Evolutionary conservation across 2,329 filamentous ascomycete genomes (phyloP), one percentile per base, ranked within the genome.

Genomic region (Nemania sp.): DNA sequence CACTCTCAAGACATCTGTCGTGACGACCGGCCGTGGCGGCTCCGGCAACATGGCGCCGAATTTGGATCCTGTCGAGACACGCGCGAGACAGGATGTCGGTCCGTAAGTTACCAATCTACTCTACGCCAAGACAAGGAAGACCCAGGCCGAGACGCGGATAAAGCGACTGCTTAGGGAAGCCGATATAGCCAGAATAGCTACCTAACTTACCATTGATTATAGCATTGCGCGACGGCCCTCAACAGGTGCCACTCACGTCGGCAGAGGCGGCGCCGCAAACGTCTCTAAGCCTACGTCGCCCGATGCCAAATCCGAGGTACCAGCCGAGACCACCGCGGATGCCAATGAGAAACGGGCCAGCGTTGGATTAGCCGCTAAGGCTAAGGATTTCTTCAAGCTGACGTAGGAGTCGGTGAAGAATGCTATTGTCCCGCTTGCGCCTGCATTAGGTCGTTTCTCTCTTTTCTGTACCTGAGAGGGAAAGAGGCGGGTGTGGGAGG

Each of bases 1-100:
- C 0, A 92, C 89, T 13, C 88, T 98, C 77, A 97, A 97, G 82
- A 88, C 88, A 54, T 83, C 92, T n/a, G 85, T 93, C 72, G 94
- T 95, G 77, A 97, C 94, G 22, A 98, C 94, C 2, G 94, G 94
- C 64, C 92, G 94, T 59, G 94, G 94, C 64, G 94, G 94, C 69
- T 90, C 88, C 4, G 94, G 94, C 68, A 97, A 97, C 83, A 97
- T 97, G 91, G 89, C 92, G 55, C 84, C 82, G 73, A 90, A 91
- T 77, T 89, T 88, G 70, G 91, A 96, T 74, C 89, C 90, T 3
- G 82, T 85, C 49, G 89, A 93, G 77, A 93, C 94, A 41, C 91
- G 94, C 70, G 85, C 89, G 62, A 90, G 90, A 49, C 95, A 98
- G 80, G 94, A 98, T 75, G 93, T 98, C 68, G 89, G 90, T 67